Percentiles rank a stretch among this genome's conserved stretches.
Conservation (phyloP, 208 protist species). For the Spongospora subterranea region DNA sequence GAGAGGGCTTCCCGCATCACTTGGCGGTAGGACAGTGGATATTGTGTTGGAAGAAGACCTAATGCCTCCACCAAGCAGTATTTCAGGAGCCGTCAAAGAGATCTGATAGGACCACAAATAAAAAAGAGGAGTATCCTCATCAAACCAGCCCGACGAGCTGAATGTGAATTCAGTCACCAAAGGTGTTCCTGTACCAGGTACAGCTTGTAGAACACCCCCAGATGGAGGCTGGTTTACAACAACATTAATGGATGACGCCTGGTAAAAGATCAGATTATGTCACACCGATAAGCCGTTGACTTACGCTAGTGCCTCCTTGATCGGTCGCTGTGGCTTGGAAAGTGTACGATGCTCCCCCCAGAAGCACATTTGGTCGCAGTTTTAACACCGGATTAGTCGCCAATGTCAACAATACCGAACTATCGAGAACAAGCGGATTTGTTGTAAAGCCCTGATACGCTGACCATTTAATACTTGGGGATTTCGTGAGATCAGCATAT, state of each 20-base stretch:
- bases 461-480: background rate
- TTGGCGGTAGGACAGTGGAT: background rate
- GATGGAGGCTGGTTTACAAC: background rate
- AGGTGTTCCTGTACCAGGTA: background rate
- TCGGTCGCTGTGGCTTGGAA: slow-evolving; percentile 2
- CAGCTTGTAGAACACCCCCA: background rate
- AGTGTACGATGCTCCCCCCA: background rate
- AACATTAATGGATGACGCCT: background rate
- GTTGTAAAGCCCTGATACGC: too few species aligned
- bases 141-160: background rate
- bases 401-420: background rate
- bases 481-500: background rate
- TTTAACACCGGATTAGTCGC: background rate
- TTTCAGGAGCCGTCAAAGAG: background rate
- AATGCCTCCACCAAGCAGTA: background rate
- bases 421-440: background rate
- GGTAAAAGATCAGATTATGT: background rate
- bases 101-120: background rate
- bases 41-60: background rate
- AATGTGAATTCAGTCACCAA: background rate
- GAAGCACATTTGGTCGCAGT: background rate
- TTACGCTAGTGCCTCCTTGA: background rate
- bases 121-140: slow-evolving; percentile 14
- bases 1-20: background rate
- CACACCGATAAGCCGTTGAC: background rate